A percentile compares a stretch with the other conserved stretches of the same genome.
phyloP scores from a whole-genome alignment of 371 early-diverging fungal genomes.

The Apophysomyces ossiformis region DNA sequence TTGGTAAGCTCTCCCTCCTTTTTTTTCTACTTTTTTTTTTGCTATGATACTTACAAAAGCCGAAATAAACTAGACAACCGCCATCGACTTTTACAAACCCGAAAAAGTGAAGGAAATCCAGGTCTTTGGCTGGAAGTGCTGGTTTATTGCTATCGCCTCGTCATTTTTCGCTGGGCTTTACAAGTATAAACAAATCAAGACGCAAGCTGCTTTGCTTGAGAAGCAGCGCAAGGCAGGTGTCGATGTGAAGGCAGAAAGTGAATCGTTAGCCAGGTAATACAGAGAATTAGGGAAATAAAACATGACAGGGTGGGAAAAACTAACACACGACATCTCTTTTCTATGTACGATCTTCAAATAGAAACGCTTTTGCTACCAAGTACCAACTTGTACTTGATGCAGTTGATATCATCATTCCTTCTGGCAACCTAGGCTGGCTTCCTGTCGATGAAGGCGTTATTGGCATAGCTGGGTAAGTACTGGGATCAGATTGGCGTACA shows the following conservation, averaged over 20 bases:
- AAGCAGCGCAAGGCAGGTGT: slow-evolving; percentile 28
- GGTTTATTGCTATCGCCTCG: slow-evolving; percentile 68
- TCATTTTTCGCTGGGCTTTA: slow-evolving; percentile 66
- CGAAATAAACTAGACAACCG: slow-evolving; percentile 25
- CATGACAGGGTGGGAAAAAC: neutral
- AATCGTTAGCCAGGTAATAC: slow-evolving; percentile 42
- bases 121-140: slow-evolving; percentile 60
- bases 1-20: slow-evolving; percentile 47
- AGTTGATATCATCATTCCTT: slow-evolving; percentile 65
- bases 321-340: neutral
- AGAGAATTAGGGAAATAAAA: neutral
- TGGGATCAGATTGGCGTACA: too few species aligned
- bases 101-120: slow-evolving; percentile 58
- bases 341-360: slow-evolving; percentile 23
- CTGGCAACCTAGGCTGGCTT: slow-evolving; percentile 56
- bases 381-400: slow-evolving; percentile 62
- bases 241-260: slow-evolving; percentile 35
- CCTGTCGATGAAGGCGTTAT: slow-evolving; percentile 63
- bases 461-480: slow-evolving; percentile 63
- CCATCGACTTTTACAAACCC: slow-evolving; percentile 45
- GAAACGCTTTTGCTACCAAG: slow-evolving; percentile 36
- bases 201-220: slow-evolving; percentile 16
- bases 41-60: neutral
- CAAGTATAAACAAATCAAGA: slow-evolving; percentile 51
- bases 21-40: neutral